Conservation (phyloP, 2,329 filamentous ascomycete species). For the Penicillium sp. region DNA sequence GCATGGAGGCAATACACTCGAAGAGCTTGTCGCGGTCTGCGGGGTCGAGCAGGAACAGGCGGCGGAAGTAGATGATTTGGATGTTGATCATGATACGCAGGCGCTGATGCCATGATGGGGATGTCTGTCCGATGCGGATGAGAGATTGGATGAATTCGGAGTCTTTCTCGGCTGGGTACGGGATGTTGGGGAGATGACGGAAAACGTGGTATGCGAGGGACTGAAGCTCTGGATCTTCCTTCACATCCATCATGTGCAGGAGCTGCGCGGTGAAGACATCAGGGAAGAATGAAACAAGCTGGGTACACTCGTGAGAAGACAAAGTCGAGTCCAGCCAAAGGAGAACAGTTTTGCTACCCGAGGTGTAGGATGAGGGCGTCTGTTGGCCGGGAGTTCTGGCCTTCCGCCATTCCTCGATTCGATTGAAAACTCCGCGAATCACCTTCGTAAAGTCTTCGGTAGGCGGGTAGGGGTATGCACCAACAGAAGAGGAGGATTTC, state of each 20-base stretch:
- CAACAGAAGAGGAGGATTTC: slow-evolving; percentile 75
- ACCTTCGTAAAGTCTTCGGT: slow-evolving; percentile 70
- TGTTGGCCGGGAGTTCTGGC: slow-evolving; percentile 85
- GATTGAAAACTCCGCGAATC: slow-evolving; percentile 72
- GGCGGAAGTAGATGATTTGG: slow-evolving; percentile 97
- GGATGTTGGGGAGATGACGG: slow-evolving; percentile 91
- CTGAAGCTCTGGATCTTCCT: slow-evolving; percentile 95
- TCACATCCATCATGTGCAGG: slow-evolving; percentile 99
- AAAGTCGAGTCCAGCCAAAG: slow-evolving; percentile 92
- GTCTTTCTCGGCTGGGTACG: slow-evolving; percentile 83
- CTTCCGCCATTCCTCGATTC: slow-evolving; percentile 82
- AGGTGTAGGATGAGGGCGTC: slow-evolving; percentile 90
- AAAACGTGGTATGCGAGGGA: slow-evolving; percentile 95
- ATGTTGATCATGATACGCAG: slow-evolving; percentile 95
- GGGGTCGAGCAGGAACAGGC: slow-evolving; percentile 79
- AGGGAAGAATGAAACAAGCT: slow-evolving; percentile 88
- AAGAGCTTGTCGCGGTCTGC: slow-evolving; percentile 78
- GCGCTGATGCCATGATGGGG: slow-evolving; percentile 91
- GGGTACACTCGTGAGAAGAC: slow-evolving; percentile 87
- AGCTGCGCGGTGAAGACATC: slow-evolving; percentile 86
- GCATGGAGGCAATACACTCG: slow-evolving; percentile 91
- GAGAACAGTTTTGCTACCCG: slow-evolving; percentile 91
- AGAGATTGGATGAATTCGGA: slow-evolving; percentile 79
- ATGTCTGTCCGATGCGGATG: slow-evolving; percentile 81
- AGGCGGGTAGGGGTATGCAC: slow-evolving; percentile 78